Evolutionary conservation across 106 monocot species (phyloP).

Genomic region (Allium cepa): DNA sequence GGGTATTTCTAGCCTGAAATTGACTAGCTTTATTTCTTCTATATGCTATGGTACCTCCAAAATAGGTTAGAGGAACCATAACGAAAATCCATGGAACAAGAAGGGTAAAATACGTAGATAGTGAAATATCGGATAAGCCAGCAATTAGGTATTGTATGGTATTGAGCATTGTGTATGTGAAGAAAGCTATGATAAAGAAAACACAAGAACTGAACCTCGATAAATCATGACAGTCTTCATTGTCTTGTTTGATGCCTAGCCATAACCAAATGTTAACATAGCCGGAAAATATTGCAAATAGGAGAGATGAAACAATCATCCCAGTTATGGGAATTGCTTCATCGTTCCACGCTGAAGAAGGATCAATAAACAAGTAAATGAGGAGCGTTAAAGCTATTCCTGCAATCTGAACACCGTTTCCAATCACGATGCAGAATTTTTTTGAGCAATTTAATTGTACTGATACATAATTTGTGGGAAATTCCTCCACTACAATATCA

Average conservation of each 20-base stretch:
- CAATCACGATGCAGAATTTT: background rate
- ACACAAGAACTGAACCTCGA: background rate
- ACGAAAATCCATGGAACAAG: background rate
- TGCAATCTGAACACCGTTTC: background rate
- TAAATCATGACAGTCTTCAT: no score
- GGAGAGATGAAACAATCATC: background rate
- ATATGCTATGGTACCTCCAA: background rate
- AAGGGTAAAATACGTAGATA: slow-evolving; percentile 1
- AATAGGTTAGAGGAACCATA: background rate
- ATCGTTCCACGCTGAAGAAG: background rate
- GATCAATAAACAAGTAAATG: background rate
- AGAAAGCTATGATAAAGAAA: background rate
- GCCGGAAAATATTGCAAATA: background rate
- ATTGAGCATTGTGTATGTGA: background rate
- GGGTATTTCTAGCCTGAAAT: background rate
- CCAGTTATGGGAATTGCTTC: background rate
- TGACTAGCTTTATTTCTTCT: background rate
- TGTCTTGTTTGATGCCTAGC: background rate
- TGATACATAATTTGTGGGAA: background rate
- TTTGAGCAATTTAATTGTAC: background rate
- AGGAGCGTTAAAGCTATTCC: background rate
- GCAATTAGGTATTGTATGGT: background rate
- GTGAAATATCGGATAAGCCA: background rate
- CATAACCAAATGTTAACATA: background rate
- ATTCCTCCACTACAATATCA: no score